Evolutionary conservation across 768 basidiomycete genomes (phyloP).

Genomic region (Amanita phalloides): DNA sequence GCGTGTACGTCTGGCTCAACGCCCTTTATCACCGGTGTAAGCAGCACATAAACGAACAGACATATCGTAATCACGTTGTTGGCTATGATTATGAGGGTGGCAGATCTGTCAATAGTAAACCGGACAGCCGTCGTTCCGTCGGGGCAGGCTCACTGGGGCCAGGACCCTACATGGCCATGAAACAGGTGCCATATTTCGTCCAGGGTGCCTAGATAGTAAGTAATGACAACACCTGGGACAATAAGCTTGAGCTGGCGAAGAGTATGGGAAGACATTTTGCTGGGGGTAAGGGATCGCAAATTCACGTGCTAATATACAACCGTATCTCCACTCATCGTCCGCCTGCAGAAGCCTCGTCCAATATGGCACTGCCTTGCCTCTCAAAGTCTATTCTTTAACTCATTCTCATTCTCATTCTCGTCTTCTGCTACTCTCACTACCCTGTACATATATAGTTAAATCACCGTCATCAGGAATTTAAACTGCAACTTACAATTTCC

Average conservation of each 20-base stretch:
- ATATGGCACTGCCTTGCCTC: no score
- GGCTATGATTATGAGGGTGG: constrained; percentile 41
- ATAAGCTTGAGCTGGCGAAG: constrained; percentile 67
- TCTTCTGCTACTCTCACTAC: constrained; percentile 49
- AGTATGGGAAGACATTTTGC: constrained; percentile 15
- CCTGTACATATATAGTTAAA: constrained; percentile 19
- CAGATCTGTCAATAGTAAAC: constrained; percentile 25
- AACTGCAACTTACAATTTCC: constrained; percentile 56
- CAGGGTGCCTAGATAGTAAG: constrained; percentile 51
- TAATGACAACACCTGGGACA: constrained; percentile 54
- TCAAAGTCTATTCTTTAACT: constrained; percentile 21
- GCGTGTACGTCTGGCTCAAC: constrained; percentile 57
- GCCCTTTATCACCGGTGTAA: constrained; percentile 57
- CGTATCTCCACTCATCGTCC: neutral
- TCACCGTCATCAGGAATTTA: neutral
- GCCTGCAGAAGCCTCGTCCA: no score
- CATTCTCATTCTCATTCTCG: constrained; percentile 8
- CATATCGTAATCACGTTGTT: constrained; percentile 50
- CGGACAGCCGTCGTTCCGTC: neutral
- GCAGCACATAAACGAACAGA: constrained; percentile 64
- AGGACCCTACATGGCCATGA: constrained; percentile 26
- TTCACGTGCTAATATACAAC: constrained; percentile 5
- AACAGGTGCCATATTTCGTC: constrained; percentile 35
- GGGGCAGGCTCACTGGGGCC: constrained; percentile 39
- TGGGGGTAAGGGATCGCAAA: neutral